A percentile compares a stretch with the other conserved stretches of the same genome.
These are phyloP conservation scores for Lentinus tigrinus DNA, from an alignment of 768 basidiomycete species.

Conservation along the genomic window DNA sequence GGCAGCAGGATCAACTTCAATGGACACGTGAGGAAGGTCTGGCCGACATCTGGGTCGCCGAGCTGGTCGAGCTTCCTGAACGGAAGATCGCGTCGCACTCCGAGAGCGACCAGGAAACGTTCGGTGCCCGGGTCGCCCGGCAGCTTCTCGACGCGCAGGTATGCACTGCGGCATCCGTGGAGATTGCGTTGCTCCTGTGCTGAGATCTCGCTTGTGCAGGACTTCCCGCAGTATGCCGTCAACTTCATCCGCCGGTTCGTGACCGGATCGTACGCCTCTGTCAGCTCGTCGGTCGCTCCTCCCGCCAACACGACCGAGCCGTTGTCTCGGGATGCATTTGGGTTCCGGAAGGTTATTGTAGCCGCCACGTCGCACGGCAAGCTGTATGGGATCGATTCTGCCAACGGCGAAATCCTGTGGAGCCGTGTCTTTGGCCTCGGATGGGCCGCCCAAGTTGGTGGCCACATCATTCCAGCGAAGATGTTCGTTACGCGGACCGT, in stretches of 20 bases:
- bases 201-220: constrained; percentile 35
- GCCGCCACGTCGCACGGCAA: constrained; percentile 71
- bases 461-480: constrained; percentile 55
- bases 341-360: constrained; percentile 83
- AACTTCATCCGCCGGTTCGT: constrained; percentile 72
- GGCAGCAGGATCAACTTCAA: constrained; percentile 56
- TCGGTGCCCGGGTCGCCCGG: constrained; percentile 48
- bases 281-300: constrained; percentile 36
- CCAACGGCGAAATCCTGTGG: constrained; percentile 79
- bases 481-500: constrained; percentile 55
- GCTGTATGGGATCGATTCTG: constrained; percentile 79
- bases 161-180: constrained; percentile 1
- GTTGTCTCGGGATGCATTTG: constrained; percentile 74
- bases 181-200: not conserved
- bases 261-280: constrained; percentile 62
- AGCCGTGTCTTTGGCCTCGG: constrained; percentile 73
- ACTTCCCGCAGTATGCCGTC: constrained; percentile 66
- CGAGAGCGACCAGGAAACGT: constrained; percentile 42
- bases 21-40: constrained; percentile 87
- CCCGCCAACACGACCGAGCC: constrained; percentile 34
- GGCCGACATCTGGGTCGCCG: constrained; percentile 57
- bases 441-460: constrained; percentile 59
- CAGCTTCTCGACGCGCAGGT: constrained; percentile 66
- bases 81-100: constrained; percentile 36
- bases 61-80: constrained; percentile 81